Percentiles rank a stretch among this genome's conserved stretches.
phyloP scores from a whole-genome alignment of 2,329 filamentous ascomycete genomes.

The Alternaria alternata region DNA sequence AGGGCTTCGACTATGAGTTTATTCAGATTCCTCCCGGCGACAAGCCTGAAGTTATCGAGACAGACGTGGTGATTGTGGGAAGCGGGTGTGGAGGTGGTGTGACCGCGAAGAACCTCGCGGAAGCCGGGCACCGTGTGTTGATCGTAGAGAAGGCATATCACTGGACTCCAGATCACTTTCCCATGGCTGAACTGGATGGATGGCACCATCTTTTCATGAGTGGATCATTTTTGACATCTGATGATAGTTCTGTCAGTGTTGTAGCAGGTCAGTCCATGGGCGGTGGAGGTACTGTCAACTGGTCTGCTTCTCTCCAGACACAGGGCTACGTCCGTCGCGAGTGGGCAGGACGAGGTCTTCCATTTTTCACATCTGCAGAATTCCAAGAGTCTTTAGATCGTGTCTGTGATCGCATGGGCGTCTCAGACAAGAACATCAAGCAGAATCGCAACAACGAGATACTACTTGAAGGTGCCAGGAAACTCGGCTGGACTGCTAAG shows the following conservation, averaged over 20 bases:
- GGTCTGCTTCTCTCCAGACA: conserved; percentile 73
- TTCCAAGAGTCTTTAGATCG: conserved; percentile 83
- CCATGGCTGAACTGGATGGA: conserved; percentile 72
- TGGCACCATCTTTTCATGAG: conserved; percentile 73
- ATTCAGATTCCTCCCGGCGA: conserved; percentile 66
- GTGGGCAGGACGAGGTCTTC: conserved; percentile 76
- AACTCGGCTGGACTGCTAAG: conserved; percentile 75
- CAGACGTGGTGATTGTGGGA: conserved; percentile 85
- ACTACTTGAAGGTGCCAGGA: conserved; percentile 77
- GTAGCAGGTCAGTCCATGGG: conserved; percentile 79
- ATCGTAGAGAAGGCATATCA: conserved; percentile 86
- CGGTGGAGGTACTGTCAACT: conserved; percentile 88
- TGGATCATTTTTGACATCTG: conserved; percentile 65
- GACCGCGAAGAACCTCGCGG: conserved; percentile 79
- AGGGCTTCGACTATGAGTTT: conserved; percentile 67
- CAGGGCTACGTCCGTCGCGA: conserved; percentile 80
- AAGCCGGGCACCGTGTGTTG: conserved; percentile 76
- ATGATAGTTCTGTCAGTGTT: conserved; percentile 62
- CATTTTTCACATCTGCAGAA: conserved; percentile 75
- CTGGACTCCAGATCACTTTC: conserved; percentile 74
- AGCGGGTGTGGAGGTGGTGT: conserved; percentile 88
- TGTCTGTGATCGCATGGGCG: conserved; percentile 82
- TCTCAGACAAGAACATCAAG: conserved; percentile 68
- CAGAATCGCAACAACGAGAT: conserved; percentile 77
- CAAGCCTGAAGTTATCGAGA: conserved; percentile 69